Evolutionary conservation across 2,329 filamentous ascomycete genomes (phyloP), one percentile per base, ranked within the genome.

Genomic region (Neoarthrinium moseri): DNA sequence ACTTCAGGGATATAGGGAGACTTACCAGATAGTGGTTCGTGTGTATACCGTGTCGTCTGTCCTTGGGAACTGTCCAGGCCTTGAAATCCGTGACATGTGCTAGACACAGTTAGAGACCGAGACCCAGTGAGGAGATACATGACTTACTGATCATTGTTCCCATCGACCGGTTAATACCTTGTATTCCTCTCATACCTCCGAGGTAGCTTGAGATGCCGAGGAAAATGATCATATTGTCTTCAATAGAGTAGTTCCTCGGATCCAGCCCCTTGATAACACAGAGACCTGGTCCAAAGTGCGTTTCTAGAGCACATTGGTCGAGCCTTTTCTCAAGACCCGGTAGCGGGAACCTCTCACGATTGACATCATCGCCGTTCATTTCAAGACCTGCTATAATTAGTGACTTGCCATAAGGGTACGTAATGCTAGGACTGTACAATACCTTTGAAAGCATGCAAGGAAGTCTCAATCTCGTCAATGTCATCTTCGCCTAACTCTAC

Each of bases 181-280:
- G 77, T 3, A 73, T 52, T 3, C 77, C 77, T 30, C 79, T 70
- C 37, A 74, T 67, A 29, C 76, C 69, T 2, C 75, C 81, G 40
- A 86, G 70, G 53, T 84, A 73, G 45, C 71, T 74, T 1, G 80
- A 70, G 10, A 85, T 61, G 1, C 77, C 81, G 4, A 82, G 68
- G 52, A 79, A 83, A 34, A 83, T 65, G 5, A 73, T 67, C 13
- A 78, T 61, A 43, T 77, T 78, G 42, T 84, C 78, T 50, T 81
- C 74, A 20, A 69, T 63, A 3, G 71, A 70, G 57, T 78, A 77
- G 2, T 59, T 63, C 3, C 62, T 55, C 1, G 73, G 66, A 12
- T 74, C 68, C 1, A 85, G 62, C 3, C 81, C 81, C 5, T 73
- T 71, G 30, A 86, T 57, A 7, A 84, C 68, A 39, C 71, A 71